A percentile compares a stretch with the other conserved stretches of the same genome.
These are phyloP conservation scores for Pueraria montana DNA, from an alignment of 306 rosid species.

Conservation along the genomic window DNA sequence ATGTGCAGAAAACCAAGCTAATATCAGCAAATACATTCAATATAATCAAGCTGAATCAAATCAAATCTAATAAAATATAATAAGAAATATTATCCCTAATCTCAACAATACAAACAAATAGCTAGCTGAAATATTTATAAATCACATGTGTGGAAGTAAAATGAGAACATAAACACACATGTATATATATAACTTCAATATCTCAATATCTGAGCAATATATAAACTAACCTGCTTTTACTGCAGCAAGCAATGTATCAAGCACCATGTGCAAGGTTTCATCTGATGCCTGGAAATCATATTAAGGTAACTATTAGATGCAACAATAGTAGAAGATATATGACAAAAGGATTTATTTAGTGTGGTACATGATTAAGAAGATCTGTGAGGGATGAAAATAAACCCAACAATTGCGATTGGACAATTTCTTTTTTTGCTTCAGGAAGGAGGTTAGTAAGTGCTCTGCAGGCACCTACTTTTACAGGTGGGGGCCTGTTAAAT, in stretches of 20 bases:
- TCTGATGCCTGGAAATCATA: constrained; percentile 83
- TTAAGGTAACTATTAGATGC: constrained; percentile 43
- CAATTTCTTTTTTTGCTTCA: constrained; percentile 73
- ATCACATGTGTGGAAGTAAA: not conserved
- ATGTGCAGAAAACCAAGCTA: not conserved
- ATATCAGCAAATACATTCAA: not conserved
- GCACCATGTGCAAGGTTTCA: constrained; percentile 90
- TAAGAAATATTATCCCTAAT: not conserved
- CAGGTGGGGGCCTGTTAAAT: constrained; percentile 82
- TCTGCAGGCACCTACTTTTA: constrained; percentile 94
- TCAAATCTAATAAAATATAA: not conserved
- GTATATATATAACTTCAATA: not conserved
- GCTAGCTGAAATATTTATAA: not conserved
- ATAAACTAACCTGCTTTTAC: constrained; percentile 73
- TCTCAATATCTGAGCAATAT: not conserved
- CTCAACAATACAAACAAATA: constrained; percentile 4
- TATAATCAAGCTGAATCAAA: not conserved
- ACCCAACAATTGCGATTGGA: constrained; percentile 72
- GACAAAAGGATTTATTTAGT: constrained; percentile 31
- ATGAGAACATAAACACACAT: not conserved
- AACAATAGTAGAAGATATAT: constrained; percentile 42
- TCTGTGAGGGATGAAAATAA: constrained; percentile 83
- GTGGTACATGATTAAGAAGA: constrained; percentile 82
- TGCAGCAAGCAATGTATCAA: constrained; percentile 86
- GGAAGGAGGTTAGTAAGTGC: constrained; percentile 91